These are phyloP conservation scores for Mrakia frigida DNA, from an alignment of 768 basidiomycete genomes.

Conservation along the genomic window DNA sequence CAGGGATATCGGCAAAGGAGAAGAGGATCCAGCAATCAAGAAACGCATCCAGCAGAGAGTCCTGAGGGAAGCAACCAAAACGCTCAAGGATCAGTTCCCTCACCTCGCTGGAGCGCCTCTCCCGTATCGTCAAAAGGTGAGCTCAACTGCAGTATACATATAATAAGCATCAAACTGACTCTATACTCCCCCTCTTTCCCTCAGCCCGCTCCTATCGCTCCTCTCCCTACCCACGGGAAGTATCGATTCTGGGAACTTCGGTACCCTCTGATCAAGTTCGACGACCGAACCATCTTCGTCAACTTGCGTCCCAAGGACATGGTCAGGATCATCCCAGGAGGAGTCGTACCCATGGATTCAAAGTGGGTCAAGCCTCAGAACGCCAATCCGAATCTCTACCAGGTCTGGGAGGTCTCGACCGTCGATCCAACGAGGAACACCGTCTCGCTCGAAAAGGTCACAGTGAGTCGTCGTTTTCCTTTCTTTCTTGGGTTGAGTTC, in stretches of 20 bases:
- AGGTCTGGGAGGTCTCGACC: not conserved
- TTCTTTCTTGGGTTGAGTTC: not conserved
- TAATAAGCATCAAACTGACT: not conserved
- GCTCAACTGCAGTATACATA: not conserved
- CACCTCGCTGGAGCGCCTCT: not conserved
- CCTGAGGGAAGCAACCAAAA: too few species aligned
- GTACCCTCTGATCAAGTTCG: not conserved
- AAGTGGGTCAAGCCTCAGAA: not conserved
- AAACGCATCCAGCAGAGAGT: not conserved
- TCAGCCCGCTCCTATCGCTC: not conserved
- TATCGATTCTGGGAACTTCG: not conserved
- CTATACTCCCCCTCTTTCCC: too few species aligned
- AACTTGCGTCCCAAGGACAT: not conserved
- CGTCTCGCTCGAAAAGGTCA: not conserved
- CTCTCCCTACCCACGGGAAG: not conserved
- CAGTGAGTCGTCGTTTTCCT: not conserved
- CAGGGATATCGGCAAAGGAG: not conserved
- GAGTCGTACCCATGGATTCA: not conserved
- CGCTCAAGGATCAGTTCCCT: not conserved
- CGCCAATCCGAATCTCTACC: not conserved
- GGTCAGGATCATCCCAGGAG: conserved; percentile 11
- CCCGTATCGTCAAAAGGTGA: not conserved
- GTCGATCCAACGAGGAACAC: not conserved
- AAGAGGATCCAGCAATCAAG: not conserved
- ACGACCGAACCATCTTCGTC: not conserved